phyloP scores from a whole-genome alignment of 305 asterid genomes.

The Fraxinus ornus region DNA sequence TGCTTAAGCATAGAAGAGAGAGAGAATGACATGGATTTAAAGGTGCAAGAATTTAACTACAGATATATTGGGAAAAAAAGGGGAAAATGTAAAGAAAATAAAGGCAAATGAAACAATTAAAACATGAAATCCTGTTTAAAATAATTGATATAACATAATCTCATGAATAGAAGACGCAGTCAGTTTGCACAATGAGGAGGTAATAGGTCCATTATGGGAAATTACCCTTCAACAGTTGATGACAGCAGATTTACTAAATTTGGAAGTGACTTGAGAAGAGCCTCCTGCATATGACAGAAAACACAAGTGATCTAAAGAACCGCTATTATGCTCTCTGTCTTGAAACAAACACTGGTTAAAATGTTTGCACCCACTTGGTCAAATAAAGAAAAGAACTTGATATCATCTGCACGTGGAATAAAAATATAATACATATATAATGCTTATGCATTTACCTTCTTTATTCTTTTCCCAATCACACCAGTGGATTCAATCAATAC shows the following conservation, averaged over 20 bases:
- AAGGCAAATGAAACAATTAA: slow-evolving; percentile 3
- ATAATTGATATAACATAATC: not conserved
- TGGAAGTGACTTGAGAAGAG: slow-evolving; percentile 92
- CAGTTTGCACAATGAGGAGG: slow-evolving; percentile 12
- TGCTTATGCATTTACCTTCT: slow-evolving; percentile 53
- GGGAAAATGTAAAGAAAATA: not conserved
- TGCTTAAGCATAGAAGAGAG: not conserved
- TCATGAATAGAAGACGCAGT: not conserved
- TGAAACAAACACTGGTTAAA: slow-evolving; percentile 9
- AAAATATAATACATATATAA: not conserved
- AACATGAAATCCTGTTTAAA: slow-evolving; percentile 10
- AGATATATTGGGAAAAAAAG: not conserved
- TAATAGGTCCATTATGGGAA: slow-evolving; percentile 18
- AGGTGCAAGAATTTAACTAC: not conserved
- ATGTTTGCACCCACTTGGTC: slow-evolving; percentile 1
- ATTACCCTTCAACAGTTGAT: slow-evolving; percentile 70
- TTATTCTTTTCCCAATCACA: slow-evolving; percentile 87
- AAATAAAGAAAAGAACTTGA: slow-evolving; percentile 11
- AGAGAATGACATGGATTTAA: not conserved
- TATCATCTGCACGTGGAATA: not conserved
- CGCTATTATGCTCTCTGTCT: slow-evolving; percentile 15
- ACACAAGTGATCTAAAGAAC: slow-evolving; percentile 4
- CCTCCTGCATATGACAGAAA: slow-evolving; percentile 59
- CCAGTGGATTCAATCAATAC: slow-evolving; percentile 98
- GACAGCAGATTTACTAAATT: slow-evolving; percentile 61